Evolutionary conservation across 1,139 yeast species (phyloP).

Genomic region (Candida sp.): DNA sequence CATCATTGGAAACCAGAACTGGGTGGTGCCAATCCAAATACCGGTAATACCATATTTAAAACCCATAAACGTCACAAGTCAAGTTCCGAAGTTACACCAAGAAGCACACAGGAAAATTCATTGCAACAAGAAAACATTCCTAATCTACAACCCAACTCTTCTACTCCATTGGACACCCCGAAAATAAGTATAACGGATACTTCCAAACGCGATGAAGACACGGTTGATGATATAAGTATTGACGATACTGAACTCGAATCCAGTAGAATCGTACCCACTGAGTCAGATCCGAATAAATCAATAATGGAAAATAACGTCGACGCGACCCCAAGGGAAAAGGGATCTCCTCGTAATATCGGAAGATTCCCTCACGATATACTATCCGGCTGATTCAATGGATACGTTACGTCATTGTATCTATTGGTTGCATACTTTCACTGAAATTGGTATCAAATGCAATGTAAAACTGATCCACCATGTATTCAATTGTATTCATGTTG

Average conservation of each 20-base stretch:
- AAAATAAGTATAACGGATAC: conserved; percentile 4
- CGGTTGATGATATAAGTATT: conserved; percentile 4
- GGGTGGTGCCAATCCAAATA: conserved; percentile 6
- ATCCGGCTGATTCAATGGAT: conserved; percentile 6
- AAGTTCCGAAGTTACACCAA: conserved; percentile 9
- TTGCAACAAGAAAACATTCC: conserved; percentile 2
- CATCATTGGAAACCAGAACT: conserved; percentile 51
- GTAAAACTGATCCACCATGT: too few species aligned
- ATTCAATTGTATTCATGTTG: too few species aligned
- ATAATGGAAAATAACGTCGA: neutral
- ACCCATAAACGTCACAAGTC: conserved; percentile 21
- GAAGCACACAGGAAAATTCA: conserved; percentile 3
- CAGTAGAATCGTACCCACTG: conserved; percentile 7
- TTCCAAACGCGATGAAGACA: conserved; percentile 4
- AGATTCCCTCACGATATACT: conserved; percentile 17
- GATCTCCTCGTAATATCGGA: conserved; percentile 14
- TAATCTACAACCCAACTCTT: conserved; percentile 1
- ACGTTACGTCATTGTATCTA: neutral
- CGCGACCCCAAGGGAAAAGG: conserved; percentile 6
- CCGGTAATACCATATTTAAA: conserved; percentile 2
- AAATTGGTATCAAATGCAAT: neutral
- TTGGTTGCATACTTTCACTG: neutral
- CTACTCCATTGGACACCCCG: conserved; percentile 2
- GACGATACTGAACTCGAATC: conserved; percentile 5
- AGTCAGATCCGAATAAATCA: conserved; percentile 10